A percentile compares a stretch with the other conserved stretches of the same genome.
Evolutionary conservation across 2,329 filamentous ascomycete genomes (phyloP).

Genomic region (Monosporascus sp.): DNA sequence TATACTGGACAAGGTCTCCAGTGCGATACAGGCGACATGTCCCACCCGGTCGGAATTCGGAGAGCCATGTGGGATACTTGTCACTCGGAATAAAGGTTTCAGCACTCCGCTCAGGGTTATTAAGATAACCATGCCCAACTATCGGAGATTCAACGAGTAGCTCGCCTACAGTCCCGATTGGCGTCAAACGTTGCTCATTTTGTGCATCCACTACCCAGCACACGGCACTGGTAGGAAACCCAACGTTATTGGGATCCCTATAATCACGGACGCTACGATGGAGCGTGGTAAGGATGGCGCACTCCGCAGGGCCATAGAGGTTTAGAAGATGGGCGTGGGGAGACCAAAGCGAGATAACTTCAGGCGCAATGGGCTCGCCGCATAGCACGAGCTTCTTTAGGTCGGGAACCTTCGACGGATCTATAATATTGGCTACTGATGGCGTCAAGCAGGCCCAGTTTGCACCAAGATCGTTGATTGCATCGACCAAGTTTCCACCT

Average conservation of each 20-base stretch:
- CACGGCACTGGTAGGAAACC: not conserved
- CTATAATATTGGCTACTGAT: conserved; percentile 13
- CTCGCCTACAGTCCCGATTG: conserved; percentile 29
- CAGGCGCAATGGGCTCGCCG: conserved; percentile 26
- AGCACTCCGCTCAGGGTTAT: conserved; percentile 29
- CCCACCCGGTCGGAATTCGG: conserved; percentile 37
- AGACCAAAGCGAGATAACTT: conserved; percentile 11
- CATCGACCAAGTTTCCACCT: conserved; percentile 24
- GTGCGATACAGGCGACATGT: conserved; percentile 47
- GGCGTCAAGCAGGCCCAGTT: conserved; percentile 18
- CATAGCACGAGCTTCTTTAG: conserved; percentile 15
- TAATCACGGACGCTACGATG: conserved; percentile 1
- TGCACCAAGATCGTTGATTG: conserved; percentile 7
- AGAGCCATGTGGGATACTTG: not conserved
- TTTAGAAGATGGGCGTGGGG: conserved; percentile 29
- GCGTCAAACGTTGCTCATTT: not conserved
- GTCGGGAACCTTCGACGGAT: conserved; percentile 10
- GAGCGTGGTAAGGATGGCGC: conserved; percentile 22
- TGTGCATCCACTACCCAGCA: not conserved
- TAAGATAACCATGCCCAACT: conserved; percentile 34
- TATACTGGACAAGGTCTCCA: conserved; percentile 14
- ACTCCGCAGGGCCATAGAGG: conserved; percentile 6
- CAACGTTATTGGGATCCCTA: not conserved
- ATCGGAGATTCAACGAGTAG: conserved; percentile 32
- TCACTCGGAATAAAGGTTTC: conserved; percentile 24